These are phyloP conservation scores for Collybia sordida DNA, from an alignment of 768 basidiomycete species.

Conservation along the genomic window DNA sequence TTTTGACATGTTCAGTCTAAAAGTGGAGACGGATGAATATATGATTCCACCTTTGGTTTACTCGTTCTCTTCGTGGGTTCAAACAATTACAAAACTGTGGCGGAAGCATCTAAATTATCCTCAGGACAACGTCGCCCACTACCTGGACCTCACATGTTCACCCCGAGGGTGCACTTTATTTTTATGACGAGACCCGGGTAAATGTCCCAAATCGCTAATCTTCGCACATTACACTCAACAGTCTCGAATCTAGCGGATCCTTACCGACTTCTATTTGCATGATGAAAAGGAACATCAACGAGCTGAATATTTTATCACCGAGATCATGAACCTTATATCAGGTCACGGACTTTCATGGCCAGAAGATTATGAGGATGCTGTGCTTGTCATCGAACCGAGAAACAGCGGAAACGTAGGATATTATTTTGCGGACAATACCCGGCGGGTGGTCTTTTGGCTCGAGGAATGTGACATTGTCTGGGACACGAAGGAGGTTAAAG, in stretches of 20 bases:
- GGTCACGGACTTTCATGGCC: not conserved
- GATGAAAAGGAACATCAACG: not conserved
- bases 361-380: not conserved
- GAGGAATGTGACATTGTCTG: conserved; percentile 1
- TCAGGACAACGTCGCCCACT: not conserved
- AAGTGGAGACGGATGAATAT: not conserved
- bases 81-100: not conserved
- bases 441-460: conserved; percentile 6
- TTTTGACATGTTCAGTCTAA: too few relatives aligned
- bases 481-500: not conserved
- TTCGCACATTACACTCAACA: too few relatives aligned
- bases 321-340: not conserved
- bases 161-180: conserved; percentile 8
- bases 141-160: conserved; percentile 3
- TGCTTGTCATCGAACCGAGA: conserved; percentile 5
- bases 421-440: conserved; percentile 6
- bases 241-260: not conserved
- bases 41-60: not conserved
- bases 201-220: not conserved
- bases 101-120: not conserved
- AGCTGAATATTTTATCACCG: conserved; percentile 2
- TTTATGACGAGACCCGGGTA: conserved; percentile 4
- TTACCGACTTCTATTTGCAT: conserved; percentile 5
- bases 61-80: not conserved
- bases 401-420: conserved; percentile 1